Base-by-base conservation (phyloP, 306 rosid genomes). In the Coriaria nepalensis region DNA sequence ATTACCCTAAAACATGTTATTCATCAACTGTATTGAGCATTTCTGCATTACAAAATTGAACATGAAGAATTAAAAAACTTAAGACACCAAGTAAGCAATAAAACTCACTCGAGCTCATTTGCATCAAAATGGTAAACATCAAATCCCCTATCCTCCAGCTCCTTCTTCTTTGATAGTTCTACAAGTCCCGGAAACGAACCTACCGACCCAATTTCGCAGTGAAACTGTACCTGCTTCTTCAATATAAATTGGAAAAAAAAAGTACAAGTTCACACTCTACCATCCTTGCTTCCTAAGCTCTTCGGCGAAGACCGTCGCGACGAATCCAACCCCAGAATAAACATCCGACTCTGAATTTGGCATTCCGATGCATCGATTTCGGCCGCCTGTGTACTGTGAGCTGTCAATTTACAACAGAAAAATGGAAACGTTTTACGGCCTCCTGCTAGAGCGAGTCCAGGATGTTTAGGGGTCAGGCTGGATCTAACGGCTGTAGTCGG, bases 141-240 rank as follows among this genome's bases (percentile, higher is more conserved):
- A 79, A 77, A 85, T 11, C 98, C 95, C 65, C 10, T 57, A 36
- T 70, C 78, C 55, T 72, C 73, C 37, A 90, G 86, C 42, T 75
- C 39, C 79, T 75, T 48, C 85, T 84, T 78, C 83, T 81, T 81
- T 45, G 53, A 10, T 56, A 56, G 76, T 72, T 29, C 73, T 76
- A 61, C 95, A 76, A 68, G 86, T 84, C 34, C 95, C 95, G 52
- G 93, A 78, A 33, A 88, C 90, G 57, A 11, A 40, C 80, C 83
- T 77, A 49, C 47, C 10, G 13, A 42, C 45, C 53, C 54, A 40
- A 4, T 5, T 35, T 46, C 44, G 29, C 29, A 20, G 29, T 20
- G 29, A 20, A 20, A 50, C 9, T 42, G 4, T 35, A 9, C 15
- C 33, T 44, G 48, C 50, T 45, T 55, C 47, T 10, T 47, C 7